Conservation (phyloP, 2,329 filamentous ascomycete genomes). For the Ascochyta rabiei region DNA sequence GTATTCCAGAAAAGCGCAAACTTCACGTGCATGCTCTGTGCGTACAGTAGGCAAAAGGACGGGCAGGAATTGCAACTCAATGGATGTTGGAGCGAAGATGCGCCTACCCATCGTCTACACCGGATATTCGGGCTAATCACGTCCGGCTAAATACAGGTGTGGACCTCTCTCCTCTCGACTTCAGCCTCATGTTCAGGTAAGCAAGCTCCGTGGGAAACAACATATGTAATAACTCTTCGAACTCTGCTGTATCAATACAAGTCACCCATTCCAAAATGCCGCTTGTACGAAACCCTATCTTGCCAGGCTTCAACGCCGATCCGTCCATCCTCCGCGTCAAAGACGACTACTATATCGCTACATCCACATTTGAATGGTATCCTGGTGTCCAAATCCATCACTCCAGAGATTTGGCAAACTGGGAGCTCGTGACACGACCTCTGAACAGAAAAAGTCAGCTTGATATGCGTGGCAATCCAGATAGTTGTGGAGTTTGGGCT, state of each 20-base stretch:
- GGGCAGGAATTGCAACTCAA: neutral
- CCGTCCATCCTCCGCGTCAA: slow-evolving; percentile 61
- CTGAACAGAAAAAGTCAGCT: slow-evolving; percentile 59
- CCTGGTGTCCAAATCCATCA: slow-evolving; percentile 67
- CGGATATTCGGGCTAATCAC: slow-evolving; percentile 10
- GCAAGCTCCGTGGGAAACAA: neutral
- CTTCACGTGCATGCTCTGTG: neutral
- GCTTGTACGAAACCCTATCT: slow-evolving; percentile 56
- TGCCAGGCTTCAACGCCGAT: slow-evolving; percentile 67
- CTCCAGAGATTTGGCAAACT: slow-evolving; percentile 59
- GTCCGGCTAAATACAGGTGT: slow-evolving; percentile 15
- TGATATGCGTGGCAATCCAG: slow-evolving; percentile 59
- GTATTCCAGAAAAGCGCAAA: neutral
- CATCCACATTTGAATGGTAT: slow-evolving; percentile 68
- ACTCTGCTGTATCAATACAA: neutral
- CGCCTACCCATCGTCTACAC: neutral
- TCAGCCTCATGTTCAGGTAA: slow-evolving; percentile 15
- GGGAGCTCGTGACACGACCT: slow-evolving; percentile 60
- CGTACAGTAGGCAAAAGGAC: neutral
- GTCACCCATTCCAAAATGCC: slow-evolving; percentile 29
- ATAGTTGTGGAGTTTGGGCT: slow-evolving; percentile 65
- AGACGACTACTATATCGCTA: slow-evolving; percentile 63
- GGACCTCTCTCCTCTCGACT: slow-evolving; percentile 15
- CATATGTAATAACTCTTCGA: slow-evolving; percentile 1
- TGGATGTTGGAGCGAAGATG: neutral